These are phyloP conservation scores for Termitomyces sp. DNA, from an alignment of 768 basidiomycete species.

Conservation along the genomic window DNA sequence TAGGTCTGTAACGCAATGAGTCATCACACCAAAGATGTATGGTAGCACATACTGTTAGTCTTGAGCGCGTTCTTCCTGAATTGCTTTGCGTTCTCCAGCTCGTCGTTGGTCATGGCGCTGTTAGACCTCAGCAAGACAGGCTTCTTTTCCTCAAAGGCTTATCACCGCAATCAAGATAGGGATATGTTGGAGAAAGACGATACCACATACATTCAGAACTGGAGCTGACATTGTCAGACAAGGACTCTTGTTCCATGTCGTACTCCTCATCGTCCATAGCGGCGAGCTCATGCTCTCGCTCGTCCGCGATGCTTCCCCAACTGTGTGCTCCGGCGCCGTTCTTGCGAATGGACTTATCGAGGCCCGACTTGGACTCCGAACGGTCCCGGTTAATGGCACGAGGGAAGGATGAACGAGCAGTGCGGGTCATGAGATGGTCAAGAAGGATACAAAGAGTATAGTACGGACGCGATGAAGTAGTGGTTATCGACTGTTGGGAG, in stretches of 20 bases:
- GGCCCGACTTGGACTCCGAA: constrained; percentile 72
- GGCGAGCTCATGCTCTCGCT: constrained; percentile 52
- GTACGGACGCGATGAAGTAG: neutral
- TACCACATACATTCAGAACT: constrained; percentile 14
- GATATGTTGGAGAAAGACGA: neutral
- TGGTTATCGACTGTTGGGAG: constrained; percentile 1
- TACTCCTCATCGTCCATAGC: constrained; percentile 53
- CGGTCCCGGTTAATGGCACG: constrained; percentile 73
- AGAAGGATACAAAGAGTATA: neutral
- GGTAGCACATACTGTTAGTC: constrained; percentile 37
- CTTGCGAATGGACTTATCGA: constrained; percentile 69
- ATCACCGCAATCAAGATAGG: neutral
- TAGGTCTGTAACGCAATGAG: constrained; percentile 22
- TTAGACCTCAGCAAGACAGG: constrained; percentile 28
- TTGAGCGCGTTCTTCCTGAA: constrained; percentile 75
- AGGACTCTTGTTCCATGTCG: constrained; percentile 33
- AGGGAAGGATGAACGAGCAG: constrained; percentile 65
- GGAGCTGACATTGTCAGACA: constrained; percentile 11
- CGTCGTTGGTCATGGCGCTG: constrained; percentile 53
- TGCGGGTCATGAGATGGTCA: constrained; percentile 61
- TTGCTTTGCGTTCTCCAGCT: constrained; percentile 54
- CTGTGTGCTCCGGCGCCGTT: constrained; percentile 78
- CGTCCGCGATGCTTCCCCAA: constrained; percentile 73
- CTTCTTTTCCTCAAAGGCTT: constrained; percentile 20
- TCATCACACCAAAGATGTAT: neutral